Percentiles rank a stretch among this genome's conserved stretches.
These are phyloP conservation scores for Salix dunnii DNA, from an alignment of 345 rosid species.

Conservation along the genomic window DNA sequence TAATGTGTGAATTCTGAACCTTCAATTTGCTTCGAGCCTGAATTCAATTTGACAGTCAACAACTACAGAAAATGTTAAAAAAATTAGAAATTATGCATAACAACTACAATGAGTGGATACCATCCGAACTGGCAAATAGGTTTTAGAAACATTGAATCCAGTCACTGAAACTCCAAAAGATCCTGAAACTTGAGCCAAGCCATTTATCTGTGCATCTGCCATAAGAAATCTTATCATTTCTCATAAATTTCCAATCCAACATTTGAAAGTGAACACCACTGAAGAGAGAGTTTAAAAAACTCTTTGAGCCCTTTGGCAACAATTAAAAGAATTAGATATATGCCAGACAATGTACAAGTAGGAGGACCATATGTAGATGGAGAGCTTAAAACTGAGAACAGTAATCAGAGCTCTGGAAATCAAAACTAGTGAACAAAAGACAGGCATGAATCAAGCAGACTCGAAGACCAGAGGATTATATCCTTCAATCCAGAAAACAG, in stretches of 20 bases:
- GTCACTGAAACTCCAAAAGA: background rate
- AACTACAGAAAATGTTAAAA: background rate
- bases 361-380: background rate
- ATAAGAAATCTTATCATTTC: background rate
- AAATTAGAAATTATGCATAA: background rate
- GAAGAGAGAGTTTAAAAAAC: background rate
- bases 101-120: background rate
- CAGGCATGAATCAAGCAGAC: background rate
- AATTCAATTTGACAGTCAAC: background rate
- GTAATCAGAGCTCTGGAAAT: background rate
- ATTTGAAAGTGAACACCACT: background rate
- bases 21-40: slow-evolving; percentile 22
- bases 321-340: background rate
- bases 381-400: background rate
- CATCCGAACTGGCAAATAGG: background rate
- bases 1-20: slow-evolving; percentile 67
- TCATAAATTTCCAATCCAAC: background rate
- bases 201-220: background rate
- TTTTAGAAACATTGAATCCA: background rate
- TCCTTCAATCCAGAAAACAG: background rate
- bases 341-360: background rate
- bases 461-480: background rate
- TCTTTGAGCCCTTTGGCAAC: background rate
- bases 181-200: background rate
- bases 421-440: background rate